phyloP scores from a whole-genome alignment of 352 stramenopile genomes.

The Achlya hypogyna region DNA sequence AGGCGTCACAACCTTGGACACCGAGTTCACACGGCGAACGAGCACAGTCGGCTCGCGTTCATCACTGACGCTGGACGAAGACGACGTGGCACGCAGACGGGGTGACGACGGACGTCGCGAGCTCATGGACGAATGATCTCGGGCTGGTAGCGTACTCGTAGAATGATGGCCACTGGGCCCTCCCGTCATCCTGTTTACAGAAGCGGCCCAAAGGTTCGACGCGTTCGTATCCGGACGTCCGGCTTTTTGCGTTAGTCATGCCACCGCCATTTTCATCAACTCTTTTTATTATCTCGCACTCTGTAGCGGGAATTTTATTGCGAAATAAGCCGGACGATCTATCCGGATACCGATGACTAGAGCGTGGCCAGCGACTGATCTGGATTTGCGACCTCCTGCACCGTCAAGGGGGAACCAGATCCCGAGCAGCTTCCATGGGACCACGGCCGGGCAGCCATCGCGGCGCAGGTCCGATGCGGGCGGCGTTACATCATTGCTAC shows the following conservation, averaged over 20 bases:
- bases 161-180: background rate
- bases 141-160: background rate
- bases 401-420: no score
- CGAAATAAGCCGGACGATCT: no score
- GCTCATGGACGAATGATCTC: background rate
- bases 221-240: background rate
- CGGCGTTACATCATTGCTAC: no score
- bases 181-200: background rate
- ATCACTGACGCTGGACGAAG: background rate
- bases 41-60: background rate
- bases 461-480: no score
- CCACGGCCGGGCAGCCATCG: no score
- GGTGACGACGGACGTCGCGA: background rate
- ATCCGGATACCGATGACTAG: no score
- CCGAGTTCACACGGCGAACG: background rate
- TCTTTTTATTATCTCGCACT: background rate
- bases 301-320: no score
- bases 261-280: background rate
- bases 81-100: background rate
- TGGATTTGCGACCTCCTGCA: no score
- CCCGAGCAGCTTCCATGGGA: no score
- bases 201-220: background rate
- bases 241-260: background rate
- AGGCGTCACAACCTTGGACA: constrained; percentile 1
- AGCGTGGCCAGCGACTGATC: no score